Conservation (phyloP, 495 filamentous ascomycete genomes). For the Delitschia confertaspora region DNA sequence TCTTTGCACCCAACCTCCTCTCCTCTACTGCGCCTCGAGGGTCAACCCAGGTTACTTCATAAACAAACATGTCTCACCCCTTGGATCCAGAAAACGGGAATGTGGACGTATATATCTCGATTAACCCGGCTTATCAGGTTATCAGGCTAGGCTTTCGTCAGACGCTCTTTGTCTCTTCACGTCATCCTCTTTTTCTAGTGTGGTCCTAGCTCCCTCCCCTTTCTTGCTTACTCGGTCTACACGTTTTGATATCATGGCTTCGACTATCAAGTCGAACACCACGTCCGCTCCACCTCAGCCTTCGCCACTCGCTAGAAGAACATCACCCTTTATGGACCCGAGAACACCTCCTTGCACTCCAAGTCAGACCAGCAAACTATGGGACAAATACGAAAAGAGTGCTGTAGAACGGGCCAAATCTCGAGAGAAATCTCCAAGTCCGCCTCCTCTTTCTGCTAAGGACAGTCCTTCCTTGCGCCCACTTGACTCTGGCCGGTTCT, state of each 20-base stretch:
- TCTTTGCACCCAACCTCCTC: slow-evolving; percentile 17
- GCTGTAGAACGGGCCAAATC: slow-evolving; percentile 15
- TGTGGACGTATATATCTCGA: slow-evolving; percentile 20
- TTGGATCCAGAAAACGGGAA: slow-evolving; percentile 11
- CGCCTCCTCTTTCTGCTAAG: not conserved
- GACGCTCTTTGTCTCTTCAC: slow-evolving; percentile 1
- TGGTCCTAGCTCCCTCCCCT: not conserved
- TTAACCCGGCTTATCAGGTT: slow-evolving; percentile 12
- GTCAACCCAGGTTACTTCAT: slow-evolving; percentile 16
- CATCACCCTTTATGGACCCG: slow-evolving; percentile 15
- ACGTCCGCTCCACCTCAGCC: slow-evolving; percentile 11
- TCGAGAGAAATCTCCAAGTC: slow-evolving; percentile 2
- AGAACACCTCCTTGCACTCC: slow-evolving; percentile 13
- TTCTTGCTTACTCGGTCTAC: not conserved
- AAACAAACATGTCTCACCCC: slow-evolving; percentile 24
- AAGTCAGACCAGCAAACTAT: slow-evolving; percentile 7
- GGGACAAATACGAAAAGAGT: slow-evolving; percentile 24
- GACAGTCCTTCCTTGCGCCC: too few species aligned
- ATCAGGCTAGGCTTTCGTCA: slow-evolving; percentile 8
- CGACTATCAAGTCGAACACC: not conserved
- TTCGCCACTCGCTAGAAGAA: slow-evolving; percentile 11
- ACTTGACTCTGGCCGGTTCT: slow-evolving; percentile 13
- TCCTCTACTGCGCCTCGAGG: not conserved
- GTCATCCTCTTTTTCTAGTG: slow-evolving; percentile 2
- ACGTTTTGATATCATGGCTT: slow-evolving; percentile 6